Base-by-base conservation (phyloP, 2,329 filamentous ascomycete species). In the Phialemoniopsis sp. region DNA sequence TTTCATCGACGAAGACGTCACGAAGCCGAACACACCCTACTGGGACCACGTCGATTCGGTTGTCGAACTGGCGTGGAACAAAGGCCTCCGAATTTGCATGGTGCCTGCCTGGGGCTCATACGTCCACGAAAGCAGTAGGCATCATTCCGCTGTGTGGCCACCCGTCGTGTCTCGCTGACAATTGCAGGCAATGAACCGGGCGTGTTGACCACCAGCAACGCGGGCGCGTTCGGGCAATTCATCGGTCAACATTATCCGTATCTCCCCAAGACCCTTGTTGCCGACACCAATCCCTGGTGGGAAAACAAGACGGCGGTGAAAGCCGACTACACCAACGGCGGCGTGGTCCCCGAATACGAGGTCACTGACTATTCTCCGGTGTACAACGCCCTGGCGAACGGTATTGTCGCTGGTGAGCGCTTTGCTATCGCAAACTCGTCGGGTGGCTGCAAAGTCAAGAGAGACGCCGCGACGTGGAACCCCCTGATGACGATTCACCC, bases 261-360 rank as follows among this genome's bases (percentile, higher is more conserved):
- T 32, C 38, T 50, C 30, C 46, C 50, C 12, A 52, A 54, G 33
- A 40, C 49, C 8, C 30, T 55, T 9, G 37, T 45, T 8, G 52
- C 49, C 13, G 48, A 51, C 32, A 51, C 46, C 8, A 52, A 52
- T 35, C 49, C 48, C 5, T 47, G 37, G 35, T 52, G 48, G 47
- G 38, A 35, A 32, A 49, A 50, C 36, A 50, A 49, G 38, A 45
- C 43, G 13, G 42, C 45, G 3, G 46, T 50, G 12, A 47, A 48
- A 14, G 46, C 34, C 14, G 44, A 48, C 29, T 52, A 50, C 36
- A 26, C 42, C 12, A 26, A 21, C 3, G 48, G 49, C 15, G 48
- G 48, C 13, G 46, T 49, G 18, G 13, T 40, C 12, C 46, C 44
- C 3, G 17, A 30, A n/a, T 43, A 46, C 31, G 17, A 15, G 19